Base-by-base conservation (phyloP, 129 eudicot genomes). In the Escallonia herrerae region DNA sequence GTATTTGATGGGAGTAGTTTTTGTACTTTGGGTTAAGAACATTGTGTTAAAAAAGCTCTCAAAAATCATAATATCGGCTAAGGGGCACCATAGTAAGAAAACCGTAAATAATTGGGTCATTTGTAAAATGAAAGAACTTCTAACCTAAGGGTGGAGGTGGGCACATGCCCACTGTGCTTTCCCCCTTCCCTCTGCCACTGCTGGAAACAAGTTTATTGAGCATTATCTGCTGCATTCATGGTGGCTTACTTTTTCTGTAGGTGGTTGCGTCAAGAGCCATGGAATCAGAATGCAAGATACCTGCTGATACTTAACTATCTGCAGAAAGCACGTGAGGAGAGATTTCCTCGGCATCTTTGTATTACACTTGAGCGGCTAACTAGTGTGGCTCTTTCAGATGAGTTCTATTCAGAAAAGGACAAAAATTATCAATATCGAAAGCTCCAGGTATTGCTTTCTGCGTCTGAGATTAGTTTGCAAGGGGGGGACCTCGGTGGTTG, bases 241-340 rank as follows among this genome's bases (percentile, higher is more conserved):
- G 54, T n/a, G 12, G 54, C 7, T n/a, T 12, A 43, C 40, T 48
- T 5, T 56, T 49, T 37, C 61, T 74, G 63, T 78, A 91, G 97
- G 82, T 78, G 78, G 86, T 70, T 79, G 64, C 97, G 71, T 78
- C 95, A 74, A 79, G 96, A 91, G 65, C 97, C 97, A 8, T 91
- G 97, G 97, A 87, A 91, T 60, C 63, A 58, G 59, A 79, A 79
- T 57, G 85, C 88, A 12, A 76, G 89, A 72, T 91, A 87, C 68
- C 72, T 85, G 70, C 74, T 91, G 65, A 78, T 84, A 56, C 83
- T 91, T 15, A 85, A 85, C 68, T 86, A 76, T 80, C 71, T 91
- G 41, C 96, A 91, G 62, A 83, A 83, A 79, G 90, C 97, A 53
- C 95, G 95, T 11, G 79, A 75, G 79, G 84, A 86, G 76, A 79